Evolutionary conservation across 1,139 yeast species (phyloP).

Genomic region (Suhomyces ambrosiae): DNA sequence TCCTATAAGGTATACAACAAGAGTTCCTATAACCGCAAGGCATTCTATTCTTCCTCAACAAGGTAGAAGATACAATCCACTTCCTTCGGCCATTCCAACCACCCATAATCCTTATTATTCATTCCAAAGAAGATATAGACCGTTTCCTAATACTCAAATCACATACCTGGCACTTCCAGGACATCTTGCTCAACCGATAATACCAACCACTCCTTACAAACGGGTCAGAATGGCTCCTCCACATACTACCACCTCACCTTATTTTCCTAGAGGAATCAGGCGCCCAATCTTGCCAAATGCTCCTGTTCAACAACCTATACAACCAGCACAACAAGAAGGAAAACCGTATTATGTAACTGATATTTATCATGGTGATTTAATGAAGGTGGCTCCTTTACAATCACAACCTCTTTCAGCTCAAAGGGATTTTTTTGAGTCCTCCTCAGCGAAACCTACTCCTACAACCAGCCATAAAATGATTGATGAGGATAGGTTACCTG

Average conservation of each 20-base stretch:
- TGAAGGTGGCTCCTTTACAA: conserved; percentile 51
- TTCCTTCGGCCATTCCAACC: conserved; percentile 1
- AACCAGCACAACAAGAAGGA: conserved; percentile 7
- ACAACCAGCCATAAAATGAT: conserved; percentile 12
- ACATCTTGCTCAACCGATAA: conserved; percentile 2
- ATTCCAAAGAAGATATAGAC: conserved; percentile 16
- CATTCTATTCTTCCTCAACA: conserved; percentile 13
- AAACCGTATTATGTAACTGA: conserved; percentile 40
- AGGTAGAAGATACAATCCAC: not conserved
- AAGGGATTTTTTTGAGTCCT: conserved; percentile 41
- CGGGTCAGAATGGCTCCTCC: conserved; percentile 15
- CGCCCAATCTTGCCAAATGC: not conserved
- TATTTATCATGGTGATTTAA: conserved; percentile 51
- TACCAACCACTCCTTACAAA: conserved; percentile 12
- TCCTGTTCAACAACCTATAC: conserved; percentile 1
- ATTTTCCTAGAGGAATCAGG: conserved; percentile 17
- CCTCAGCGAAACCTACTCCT: conserved; percentile 11
- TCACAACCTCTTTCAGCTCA: conserved; percentile 62
- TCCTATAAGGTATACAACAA: conserved; percentile 34
- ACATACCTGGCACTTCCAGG: conserved; percentile 15
- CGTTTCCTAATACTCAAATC: conserved; percentile 19
- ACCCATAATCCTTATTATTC: conserved; percentile 8
- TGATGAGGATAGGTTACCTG: conserved; percentile 42
- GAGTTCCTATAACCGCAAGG: conserved; percentile 11
- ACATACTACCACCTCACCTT: conserved; percentile 16